Percentiles rank a stretch among this genome's conserved stretches.
These are phyloP conservation scores for Tetrapisispora pingtungensis DNA, from an alignment of 805 yeast genomes.

Conservation along the genomic window DNA sequence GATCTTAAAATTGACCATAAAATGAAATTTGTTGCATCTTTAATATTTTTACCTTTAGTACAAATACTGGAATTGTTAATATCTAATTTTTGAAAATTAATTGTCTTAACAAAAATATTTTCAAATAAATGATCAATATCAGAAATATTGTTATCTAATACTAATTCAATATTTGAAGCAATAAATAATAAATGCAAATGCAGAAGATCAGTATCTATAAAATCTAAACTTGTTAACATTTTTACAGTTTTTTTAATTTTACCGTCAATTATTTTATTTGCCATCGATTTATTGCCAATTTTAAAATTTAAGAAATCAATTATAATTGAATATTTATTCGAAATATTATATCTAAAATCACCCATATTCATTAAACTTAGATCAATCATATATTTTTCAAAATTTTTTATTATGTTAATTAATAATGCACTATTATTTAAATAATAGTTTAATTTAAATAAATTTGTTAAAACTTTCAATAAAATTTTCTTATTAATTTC, in stretches of 20 bases:
- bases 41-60: slow-evolving; percentile 53
- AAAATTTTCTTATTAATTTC: background rate
- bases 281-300: slow-evolving; percentile 15
- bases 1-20: slow-evolving; percentile 64
- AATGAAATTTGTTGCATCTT: slow-evolving; percentile 79
- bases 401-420: background rate
- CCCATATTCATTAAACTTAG: slow-evolving; percentile 22
- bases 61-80: slow-evolving; percentile 28
- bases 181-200: slow-evolving; percentile 30
- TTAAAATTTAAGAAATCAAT: slow-evolving; percentile 23
- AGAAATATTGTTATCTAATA: slow-evolving; percentile 1
- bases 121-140: slow-evolving; percentile 4
- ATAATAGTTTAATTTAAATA: slow-evolving; percentile 14
- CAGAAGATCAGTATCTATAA: slow-evolving; percentile 24
- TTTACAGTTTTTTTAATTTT: slow-evolving; percentile 20
- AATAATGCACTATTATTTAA: slow-evolving; percentile 25
- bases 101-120: slow-evolving; percentile 34
- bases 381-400: background rate
- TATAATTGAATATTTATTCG: slow-evolving; percentile 55
- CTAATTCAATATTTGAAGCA: slow-evolving; percentile 26
- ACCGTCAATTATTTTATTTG: slow-evolving; percentile 19
- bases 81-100: slow-evolving; percentile 50
- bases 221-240: slow-evolving; percentile 8
- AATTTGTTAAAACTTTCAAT: slow-evolving; percentile 18
- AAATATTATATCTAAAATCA: slow-evolving; percentile 49